Evolutionary conservation across 2,329 filamentous ascomycete genomes (phyloP).

Genomic region (Apiospora aurea): DNA sequence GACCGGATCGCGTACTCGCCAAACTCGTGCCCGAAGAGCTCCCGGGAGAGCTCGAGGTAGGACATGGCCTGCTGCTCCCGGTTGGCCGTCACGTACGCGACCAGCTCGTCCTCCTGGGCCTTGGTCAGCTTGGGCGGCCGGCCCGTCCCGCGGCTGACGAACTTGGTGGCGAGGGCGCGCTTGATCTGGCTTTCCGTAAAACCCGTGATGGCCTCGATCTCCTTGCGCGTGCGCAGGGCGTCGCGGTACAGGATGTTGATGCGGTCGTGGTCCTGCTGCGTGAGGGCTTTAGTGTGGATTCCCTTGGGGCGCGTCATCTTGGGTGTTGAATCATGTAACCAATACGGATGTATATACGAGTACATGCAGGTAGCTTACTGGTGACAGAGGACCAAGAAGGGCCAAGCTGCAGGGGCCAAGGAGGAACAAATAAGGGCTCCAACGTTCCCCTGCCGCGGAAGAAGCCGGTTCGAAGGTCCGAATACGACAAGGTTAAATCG

Average conservation of each 20-base stretch:
- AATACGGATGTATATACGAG: neutral
- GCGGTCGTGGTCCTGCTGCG: slow-evolving; percentile 38
- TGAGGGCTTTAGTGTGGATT: slow-evolving; percentile 40
- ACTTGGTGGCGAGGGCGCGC: slow-evolving; percentile 36
- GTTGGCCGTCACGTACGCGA: slow-evolving; percentile 2
- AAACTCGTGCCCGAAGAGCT: neutral
- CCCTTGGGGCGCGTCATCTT: slow-evolving; percentile 34
- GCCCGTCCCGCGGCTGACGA: slow-evolving; percentile 34
- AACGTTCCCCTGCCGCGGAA: slow-evolving; percentile 5
- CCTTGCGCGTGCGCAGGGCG: slow-evolving; percentile 34
- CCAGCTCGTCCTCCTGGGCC: slow-evolving; percentile 9
- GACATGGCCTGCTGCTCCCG: neutral
- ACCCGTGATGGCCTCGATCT: slow-evolving; percentile 39
- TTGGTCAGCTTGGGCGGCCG: slow-evolving; percentile 31
- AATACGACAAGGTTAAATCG: slow-evolving; percentile 4
- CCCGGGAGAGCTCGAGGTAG: slow-evolving; percentile 9
- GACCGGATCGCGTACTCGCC: slow-evolving; percentile 12
- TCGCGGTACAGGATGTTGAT: slow-evolving; percentile 41
- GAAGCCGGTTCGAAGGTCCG: neutral
- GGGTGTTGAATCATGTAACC: neutral
- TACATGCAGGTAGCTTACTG: slow-evolving; percentile 14
- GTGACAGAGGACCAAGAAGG: neutral
- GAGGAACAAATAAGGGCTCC: neutral
- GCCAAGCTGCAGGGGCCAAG: neutral
- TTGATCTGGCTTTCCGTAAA: slow-evolving; percentile 40